A percentile compares a stretch with the other conserved stretches of the same genome.
phyloP scores from a whole-genome alignment of 306 rosid genomes.

The Senna siamea region DNA sequence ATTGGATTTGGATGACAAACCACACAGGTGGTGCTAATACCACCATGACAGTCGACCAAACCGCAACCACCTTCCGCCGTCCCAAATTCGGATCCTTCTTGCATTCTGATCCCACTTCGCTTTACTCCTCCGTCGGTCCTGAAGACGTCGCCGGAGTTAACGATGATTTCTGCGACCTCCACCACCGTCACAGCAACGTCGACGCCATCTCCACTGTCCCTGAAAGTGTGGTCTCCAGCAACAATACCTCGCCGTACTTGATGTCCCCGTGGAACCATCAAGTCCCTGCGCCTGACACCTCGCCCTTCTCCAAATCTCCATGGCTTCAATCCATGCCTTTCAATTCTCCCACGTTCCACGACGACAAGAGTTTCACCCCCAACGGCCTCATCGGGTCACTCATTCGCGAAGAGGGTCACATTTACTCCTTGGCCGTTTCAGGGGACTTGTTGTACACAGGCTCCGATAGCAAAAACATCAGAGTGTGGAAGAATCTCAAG shows the following conservation, averaged over 20 bases:
- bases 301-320: slow-evolving; percentile 76
- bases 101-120: slow-evolving; percentile 54
- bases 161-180: neutral
- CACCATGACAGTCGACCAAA: slow-evolving; percentile 46
- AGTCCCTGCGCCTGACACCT: neutral
- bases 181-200: slow-evolving; percentile 37
- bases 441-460: slow-evolving; percentile 82
- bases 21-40: slow-evolving; percentile 27
- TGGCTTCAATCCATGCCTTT: slow-evolving; percentile 54
- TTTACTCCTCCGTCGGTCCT: neutral
- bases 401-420: slow-evolving; percentile 81
- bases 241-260: slow-evolving; percentile 55
- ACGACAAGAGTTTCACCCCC: neutral
- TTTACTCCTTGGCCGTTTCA: slow-evolving; percentile 75
- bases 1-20: slow-evolving; percentile 52
- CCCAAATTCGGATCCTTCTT: slow-evolving; percentile 56
- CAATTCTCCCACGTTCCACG: neutral
- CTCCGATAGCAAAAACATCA: slow-evolving; percentile 85
- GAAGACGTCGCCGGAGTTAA: too few species aligned
- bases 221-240: slow-evolving; percentile 37
- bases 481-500: slow-evolving; percentile 84
- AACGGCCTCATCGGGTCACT: slow-evolving; percentile 76
- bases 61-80: slow-evolving; percentile 26
- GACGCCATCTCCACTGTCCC: slow-evolving; percentile 36
- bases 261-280: slow-evolving; percentile 71